Conservation (phyloP, 345 rosid genomes). For the Kandelia obovata region DNA sequence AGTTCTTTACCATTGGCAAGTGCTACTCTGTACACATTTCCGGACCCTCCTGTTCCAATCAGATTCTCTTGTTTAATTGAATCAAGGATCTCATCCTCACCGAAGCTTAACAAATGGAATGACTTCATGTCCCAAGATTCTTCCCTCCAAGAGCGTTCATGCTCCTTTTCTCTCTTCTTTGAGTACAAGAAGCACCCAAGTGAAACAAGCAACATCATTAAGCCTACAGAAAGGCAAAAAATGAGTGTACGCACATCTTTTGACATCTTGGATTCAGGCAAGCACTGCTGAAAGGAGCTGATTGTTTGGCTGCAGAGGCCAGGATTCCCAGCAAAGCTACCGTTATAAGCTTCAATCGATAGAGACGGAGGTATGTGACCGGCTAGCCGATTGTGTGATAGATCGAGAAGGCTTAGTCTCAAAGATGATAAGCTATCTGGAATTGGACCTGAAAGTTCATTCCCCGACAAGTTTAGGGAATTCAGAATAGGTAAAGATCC, state of each 20-base stretch:
- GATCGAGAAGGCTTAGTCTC: conserved; percentile 78
- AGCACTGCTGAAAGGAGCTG: conserved; percentile 50
- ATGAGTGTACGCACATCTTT: conserved; percentile 42
- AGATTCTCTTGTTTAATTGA: conserved; percentile 80
- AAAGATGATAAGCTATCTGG: conserved; percentile 63
- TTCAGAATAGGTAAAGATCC: conserved; percentile 67
- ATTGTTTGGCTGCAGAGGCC: conserved; percentile 64
- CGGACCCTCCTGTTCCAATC: conserved; percentile 88
- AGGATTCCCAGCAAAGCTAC: conserved; percentile 69
- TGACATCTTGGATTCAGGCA: conserved; percentile 38
- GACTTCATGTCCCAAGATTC: conserved; percentile 83
- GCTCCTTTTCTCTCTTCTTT: conserved; percentile 51
- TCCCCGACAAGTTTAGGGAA: conserved; percentile 65
- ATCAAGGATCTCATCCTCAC: conserved; percentile 79
- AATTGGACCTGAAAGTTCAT: conserved; percentile 60
- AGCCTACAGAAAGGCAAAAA: conserved; percentile 47
- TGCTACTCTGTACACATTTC: conserved; percentile 66
- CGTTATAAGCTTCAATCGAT: conserved; percentile 61
- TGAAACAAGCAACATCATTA: conserved; percentile 42
- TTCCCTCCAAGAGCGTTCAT: conserved; percentile 49
- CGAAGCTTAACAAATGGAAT: conserved; percentile 60
- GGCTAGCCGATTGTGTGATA: conserved; percentile 54
- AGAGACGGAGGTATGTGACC: conserved; percentile 70
- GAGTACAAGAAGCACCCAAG: conserved; percentile 48
- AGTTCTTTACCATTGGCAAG: conserved; percentile 66